phyloP scores from a whole-genome alignment of 2,329 filamentous ascomycete genomes.

The Cadophora sp. region DNA sequence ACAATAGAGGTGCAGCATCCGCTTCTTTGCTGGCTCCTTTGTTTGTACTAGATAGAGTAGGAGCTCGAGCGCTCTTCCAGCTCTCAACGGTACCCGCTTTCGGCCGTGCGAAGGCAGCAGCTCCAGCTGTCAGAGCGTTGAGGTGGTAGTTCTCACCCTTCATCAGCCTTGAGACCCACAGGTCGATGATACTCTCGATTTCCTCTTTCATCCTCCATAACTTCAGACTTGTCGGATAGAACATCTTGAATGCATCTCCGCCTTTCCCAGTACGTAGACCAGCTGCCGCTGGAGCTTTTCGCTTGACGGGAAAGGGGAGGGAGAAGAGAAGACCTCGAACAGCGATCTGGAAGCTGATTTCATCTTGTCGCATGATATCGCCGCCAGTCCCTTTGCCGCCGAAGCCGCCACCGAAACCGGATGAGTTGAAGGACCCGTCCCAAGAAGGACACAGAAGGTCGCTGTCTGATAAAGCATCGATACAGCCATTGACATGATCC shows the following conservation, averaged over 20 bases:
- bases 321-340: conserved; percentile 86
- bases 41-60: conserved; percentile 16
- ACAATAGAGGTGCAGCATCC: conserved; percentile 53
- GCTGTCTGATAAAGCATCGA: conserved; percentile 85
- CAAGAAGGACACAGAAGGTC: conserved; percentile 82
- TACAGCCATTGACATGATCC: conserved; percentile 83
- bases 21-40: conserved; percentile 36
- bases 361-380: conserved; percentile 86
- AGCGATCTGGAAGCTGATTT: conserved; percentile 91
- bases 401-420: conserved; percentile 56
- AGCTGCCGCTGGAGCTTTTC: conserved; percentile 52
- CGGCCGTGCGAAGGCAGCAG: conserved; percentile 56
- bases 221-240: conserved; percentile 84
- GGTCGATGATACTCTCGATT: conserved; percentile 73
- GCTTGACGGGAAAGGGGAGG: conserved; percentile 84
- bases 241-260: conserved; percentile 83
- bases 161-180: conserved; percentile 69
- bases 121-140: conserved; percentile 52
- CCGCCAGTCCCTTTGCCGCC: conserved; percentile 61
- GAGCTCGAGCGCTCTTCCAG: conserved; percentile 41
- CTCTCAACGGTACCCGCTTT: conserved; percentile 45
- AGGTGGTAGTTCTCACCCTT: conserved; percentile 55
- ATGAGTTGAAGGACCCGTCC: conserved; percentile 69
- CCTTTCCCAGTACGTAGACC: conserved; percentile 46
- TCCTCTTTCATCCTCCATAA: conserved; percentile 87